Evolutionary conservation across 2,329 filamentous ascomycete genomes (phyloP).

Genomic region (Herpotrichia juniperi): DNA sequence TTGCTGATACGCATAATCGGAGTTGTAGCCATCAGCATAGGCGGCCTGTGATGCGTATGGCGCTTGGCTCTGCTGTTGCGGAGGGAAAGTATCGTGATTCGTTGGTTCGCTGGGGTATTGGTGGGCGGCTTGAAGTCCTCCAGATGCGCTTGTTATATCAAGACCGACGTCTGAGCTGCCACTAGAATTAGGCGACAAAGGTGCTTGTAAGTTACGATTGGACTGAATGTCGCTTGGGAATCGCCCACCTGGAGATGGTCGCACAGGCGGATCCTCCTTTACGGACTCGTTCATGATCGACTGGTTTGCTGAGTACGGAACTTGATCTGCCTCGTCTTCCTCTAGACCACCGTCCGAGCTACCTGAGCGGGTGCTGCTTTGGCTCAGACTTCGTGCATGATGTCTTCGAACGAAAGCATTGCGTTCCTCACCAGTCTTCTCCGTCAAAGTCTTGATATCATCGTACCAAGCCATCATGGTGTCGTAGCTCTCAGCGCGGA

Average conservation of each 20-base stretch:
- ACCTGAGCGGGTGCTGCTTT: constrained; percentile 61
- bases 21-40: constrained; percentile 17
- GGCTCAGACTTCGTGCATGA: constrained; percentile 77
- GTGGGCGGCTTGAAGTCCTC: constrained; percentile 55
- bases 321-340: constrained; percentile 67
- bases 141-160: constrained; percentile 65
- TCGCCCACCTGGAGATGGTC: constrained; percentile 90
- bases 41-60: constrained; percentile 11
- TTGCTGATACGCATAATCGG: constrained; percentile 18
- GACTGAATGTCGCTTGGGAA: constrained; percentile 95
- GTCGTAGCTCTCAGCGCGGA: constrained; percentile 75
- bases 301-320: constrained; percentile 68
- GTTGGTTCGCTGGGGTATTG: constrained; percentile 26
- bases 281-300: constrained; percentile 45
- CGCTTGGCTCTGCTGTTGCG: constrained; percentile 6
- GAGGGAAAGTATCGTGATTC: constrained; percentile 23
- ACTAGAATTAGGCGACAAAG: constrained; percentile 79
- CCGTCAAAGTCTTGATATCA: constrained; percentile 87
- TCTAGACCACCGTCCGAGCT: constrained; percentile 47
- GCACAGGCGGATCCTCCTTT: constrained; percentile 54
- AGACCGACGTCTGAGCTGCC: constrained; percentile 72
- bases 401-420: constrained; percentile 86
- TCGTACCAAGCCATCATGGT: constrained; percentile 98
- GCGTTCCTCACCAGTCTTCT: constrained; percentile 86
- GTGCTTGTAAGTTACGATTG: constrained; percentile 81